A percentile compares a stretch with the other conserved stretches of the same genome.
Conservation (phyloP, 768 basidiomycete species). For the Tubosaeta sp. region DNA sequence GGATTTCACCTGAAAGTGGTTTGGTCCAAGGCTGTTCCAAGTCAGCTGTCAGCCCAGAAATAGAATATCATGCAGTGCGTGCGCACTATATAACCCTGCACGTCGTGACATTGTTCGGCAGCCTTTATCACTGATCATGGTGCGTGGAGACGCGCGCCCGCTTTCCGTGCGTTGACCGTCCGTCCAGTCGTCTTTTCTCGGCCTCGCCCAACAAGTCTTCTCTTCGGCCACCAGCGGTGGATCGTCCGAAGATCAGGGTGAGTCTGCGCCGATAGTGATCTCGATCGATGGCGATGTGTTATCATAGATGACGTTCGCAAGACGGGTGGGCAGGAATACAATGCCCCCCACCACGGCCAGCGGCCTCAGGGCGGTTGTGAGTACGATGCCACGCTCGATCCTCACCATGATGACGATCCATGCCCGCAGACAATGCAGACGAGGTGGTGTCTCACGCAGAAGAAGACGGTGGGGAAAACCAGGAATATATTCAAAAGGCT, state of each 20-base stretch:
- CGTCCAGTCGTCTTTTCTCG: conserved; percentile 59
- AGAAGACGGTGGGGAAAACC: conserved; percentile 4
- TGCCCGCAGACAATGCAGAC: conserved; percentile 52
- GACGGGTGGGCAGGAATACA: conserved; percentile 66
- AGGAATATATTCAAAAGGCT: conserved; percentile 13
- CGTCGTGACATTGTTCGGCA: conserved; percentile 8
- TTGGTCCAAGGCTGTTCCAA: conserved; percentile 1
- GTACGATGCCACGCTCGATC: conserved; percentile 6
- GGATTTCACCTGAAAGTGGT: neutral
- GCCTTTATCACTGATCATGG: conserved; percentile 18
- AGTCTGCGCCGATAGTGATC: neutral
- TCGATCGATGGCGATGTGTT: neutral
- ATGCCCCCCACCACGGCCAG: conserved; percentile 46
- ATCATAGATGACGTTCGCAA: conserved; percentile 40
- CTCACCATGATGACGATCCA: conserved; percentile 6
- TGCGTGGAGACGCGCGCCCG: conserved; percentile 4
- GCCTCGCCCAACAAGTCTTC: conserved; percentile 65
- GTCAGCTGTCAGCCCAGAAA: conserved; percentile 23
- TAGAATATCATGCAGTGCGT: conserved; percentile 18
- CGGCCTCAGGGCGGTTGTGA: conserved; percentile 23
- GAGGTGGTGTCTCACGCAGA: conserved; percentile 55
- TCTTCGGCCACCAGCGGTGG: conserved; percentile 38
- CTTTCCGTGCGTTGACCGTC: neutral
- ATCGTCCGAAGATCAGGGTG: conserved; percentile 6
- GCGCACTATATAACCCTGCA: conserved; percentile 10